Percentiles rank a stretch among this genome's conserved stretches.
Conservation (phyloP, 2,329 filamentous ascomycete genomes). For the Cylindrodendrum hubeiense region DNA sequence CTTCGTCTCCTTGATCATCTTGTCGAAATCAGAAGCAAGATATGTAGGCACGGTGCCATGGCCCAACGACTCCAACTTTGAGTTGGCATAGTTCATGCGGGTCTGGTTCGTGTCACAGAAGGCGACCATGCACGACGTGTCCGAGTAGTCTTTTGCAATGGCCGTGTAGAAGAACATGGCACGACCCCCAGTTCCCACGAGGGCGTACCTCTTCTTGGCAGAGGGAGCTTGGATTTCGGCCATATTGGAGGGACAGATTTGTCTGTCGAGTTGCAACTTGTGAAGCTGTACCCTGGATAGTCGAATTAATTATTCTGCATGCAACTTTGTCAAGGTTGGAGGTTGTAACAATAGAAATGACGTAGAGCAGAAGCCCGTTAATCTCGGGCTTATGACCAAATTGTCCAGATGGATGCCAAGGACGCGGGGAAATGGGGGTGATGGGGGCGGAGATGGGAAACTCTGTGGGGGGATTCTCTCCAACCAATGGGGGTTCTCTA, state of each 20-base stretch:
- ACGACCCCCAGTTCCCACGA: constrained; percentile 70
- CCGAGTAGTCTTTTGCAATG: constrained; percentile 64
- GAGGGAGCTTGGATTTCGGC: not conserved
- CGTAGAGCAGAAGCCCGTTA: too few species aligned
- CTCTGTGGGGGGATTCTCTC: too few species aligned
- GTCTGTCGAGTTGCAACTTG: not conserved
- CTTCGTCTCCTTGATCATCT: constrained; percentile 67
- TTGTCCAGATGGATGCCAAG: too few species aligned
- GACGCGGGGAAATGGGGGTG: too few species aligned
- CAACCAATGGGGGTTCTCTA: too few species aligned
- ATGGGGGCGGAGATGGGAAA: too few species aligned
- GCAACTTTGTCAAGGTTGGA: too few species aligned
- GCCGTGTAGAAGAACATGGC: constrained; percentile 72
- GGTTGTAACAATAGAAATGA: too few species aligned
- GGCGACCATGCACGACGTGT: constrained; percentile 64
- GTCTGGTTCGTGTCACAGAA: constrained; percentile 73
- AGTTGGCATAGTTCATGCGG: constrained; percentile 68
- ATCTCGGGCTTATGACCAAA: too few species aligned
- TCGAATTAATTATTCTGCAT: not conserved
- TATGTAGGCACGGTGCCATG: constrained; percentile 65
- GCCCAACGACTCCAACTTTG: constrained; percentile 59
- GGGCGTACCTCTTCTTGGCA: constrained; percentile 61
- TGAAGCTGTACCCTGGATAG: not conserved
- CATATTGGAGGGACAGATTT: constrained; percentile 12
- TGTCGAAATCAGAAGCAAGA: constrained; percentile 66